Conservation (phyloP, 768 basidiomycete species). For the Termitomyces sp. region DNA sequence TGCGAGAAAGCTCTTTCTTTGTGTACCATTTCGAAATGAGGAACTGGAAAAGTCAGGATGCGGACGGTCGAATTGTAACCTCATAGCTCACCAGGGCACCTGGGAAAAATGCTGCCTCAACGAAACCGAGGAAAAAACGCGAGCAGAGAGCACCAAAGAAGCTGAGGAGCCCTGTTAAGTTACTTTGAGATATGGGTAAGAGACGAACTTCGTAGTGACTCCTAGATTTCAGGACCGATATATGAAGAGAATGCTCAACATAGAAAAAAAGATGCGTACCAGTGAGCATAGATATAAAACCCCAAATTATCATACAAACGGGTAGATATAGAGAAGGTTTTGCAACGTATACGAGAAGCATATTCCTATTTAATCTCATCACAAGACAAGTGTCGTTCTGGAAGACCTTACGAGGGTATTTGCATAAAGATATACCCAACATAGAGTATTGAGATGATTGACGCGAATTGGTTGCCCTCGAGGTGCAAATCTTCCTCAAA, state of each 20-base stretch:
- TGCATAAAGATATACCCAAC: conserved; percentile 77
- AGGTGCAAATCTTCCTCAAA: conserved; percentile 66
- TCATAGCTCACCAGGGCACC: conserved; percentile 34
- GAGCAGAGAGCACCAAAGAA: conserved; percentile 66
- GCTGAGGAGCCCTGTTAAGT: conserved; percentile 23
- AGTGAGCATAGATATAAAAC: conserved; percentile 48
- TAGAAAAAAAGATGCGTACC: conserved; percentile 26
- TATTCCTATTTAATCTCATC: conserved; percentile 43
- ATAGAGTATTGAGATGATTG: conserved; percentile 64
- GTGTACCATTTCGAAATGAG: conserved; percentile 78
- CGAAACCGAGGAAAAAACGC: conserved; percentile 75
- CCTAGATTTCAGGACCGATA: conserved; percentile 20
- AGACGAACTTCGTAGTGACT: conserved; percentile 30
- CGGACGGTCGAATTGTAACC: not conserved
- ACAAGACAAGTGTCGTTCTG: not conserved
- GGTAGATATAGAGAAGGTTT: conserved; percentile 67
- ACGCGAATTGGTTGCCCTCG: conserved; percentile 57
- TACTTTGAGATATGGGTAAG: not conserved
- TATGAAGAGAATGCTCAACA: not conserved
- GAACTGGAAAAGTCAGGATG: conserved; percentile 28
- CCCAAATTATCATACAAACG: conserved; percentile 70
- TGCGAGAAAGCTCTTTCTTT: conserved; percentile 63
- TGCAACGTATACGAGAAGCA: conserved; percentile 67
- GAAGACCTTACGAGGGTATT: conserved; percentile 57
- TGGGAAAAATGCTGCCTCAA: conserved; percentile 71